Conservation (phyloP, 805 yeast genomes). For the Candida loeiensis region DNA sequence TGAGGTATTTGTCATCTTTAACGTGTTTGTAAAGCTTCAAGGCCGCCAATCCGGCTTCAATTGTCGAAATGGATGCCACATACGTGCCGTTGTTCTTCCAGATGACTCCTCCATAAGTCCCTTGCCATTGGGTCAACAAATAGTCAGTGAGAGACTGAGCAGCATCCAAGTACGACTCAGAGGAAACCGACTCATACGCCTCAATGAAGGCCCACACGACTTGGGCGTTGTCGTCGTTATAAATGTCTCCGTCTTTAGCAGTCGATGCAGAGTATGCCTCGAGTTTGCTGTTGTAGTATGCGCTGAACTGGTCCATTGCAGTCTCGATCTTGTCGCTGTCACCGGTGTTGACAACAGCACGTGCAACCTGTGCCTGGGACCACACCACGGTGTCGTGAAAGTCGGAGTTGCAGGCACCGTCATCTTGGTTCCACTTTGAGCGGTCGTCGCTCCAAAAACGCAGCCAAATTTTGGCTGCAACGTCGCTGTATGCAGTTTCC, state of each 20-base stretch:
- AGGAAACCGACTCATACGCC: slow-evolving; percentile 17
- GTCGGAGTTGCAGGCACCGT: slow-evolving; percentile 15
- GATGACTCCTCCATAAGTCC: slow-evolving; percentile 21
- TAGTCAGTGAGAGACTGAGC: slow-evolving; percentile 18
- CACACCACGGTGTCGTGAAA: slow-evolving; percentile 21
- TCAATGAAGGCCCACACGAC: slow-evolving; percentile 25
- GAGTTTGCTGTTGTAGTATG: slow-evolving; percentile 17
- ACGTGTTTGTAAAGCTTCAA: slow-evolving; percentile 17
- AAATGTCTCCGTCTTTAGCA: slow-evolving; percentile 21
- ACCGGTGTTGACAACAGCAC: slow-evolving; percentile 16
- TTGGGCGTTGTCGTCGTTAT: slow-evolving; percentile 30
- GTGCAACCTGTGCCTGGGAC: slow-evolving; percentile 27
- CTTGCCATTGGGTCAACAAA: slow-evolving; percentile 20
- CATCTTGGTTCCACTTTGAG: slow-evolving; percentile 17
- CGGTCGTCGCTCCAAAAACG: slow-evolving; percentile 19
- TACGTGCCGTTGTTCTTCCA: slow-evolving; percentile 22
- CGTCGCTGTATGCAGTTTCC: slow-evolving; percentile 3
- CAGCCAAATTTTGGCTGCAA: slow-evolving; percentile 16
- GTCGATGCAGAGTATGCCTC: slow-evolving; percentile 25
- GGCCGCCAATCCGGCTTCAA: slow-evolving; percentile 29
- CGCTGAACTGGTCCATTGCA: slow-evolving; percentile 13
- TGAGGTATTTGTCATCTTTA: slow-evolving; percentile 13
- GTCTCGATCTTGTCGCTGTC: slow-evolving; percentile 12
- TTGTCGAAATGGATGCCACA: slow-evolving; percentile 28
- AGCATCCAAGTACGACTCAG: slow-evolving; percentile 17